A percentile compares a stretch with the other conserved stretches of the same genome.
These are phyloP conservation scores for Fimicolochytrium jonesii DNA, from an alignment of 192 early-diverging fungal genomes.

Conservation along the genomic window DNA sequence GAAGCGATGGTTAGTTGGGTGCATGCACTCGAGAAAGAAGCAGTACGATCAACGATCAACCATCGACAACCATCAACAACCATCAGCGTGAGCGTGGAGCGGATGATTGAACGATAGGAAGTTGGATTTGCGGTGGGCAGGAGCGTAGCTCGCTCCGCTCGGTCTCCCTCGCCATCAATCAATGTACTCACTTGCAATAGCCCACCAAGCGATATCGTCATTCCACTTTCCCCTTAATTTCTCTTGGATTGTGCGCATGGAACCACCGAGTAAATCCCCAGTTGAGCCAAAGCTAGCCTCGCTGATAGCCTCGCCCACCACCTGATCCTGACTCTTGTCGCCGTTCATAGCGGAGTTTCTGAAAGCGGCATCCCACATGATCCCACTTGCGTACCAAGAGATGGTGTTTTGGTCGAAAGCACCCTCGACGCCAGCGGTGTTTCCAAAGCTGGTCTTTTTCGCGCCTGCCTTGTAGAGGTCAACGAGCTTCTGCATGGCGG, in stretches of 20 bases:
- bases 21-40: too few relatives aligned
- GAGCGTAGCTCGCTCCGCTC: too few relatives aligned
- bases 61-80: not conserved
- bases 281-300: slow-evolving; percentile 11
- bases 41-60: too few relatives aligned
- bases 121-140: too few relatives aligned
- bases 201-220: slow-evolving; percentile 51
- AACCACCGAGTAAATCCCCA: slow-evolving; percentile 26
- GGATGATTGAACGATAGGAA: too few relatives aligned
- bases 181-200: slow-evolving; percentile 8
- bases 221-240: slow-evolving; percentile 34
- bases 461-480: slow-evolving; percentile 5
- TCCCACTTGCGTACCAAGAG: slow-evolving; percentile 29
- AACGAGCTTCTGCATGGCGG: slow-evolving; percentile 10
- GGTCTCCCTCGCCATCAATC: too few relatives aligned
- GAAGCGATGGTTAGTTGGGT: too few relatives aligned
- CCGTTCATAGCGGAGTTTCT: slow-evolving; percentile 12
- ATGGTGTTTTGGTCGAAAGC: slow-evolving; percentile 8
- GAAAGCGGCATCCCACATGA: slow-evolving; percentile 28
- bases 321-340: slow-evolving; percentile 10
- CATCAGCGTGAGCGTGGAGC: not conserved
- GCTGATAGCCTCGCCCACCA: slow-evolving; percentile 5
- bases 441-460: not conserved
- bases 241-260: slow-evolving; percentile 1
- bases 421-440: slow-evolving; percentile 3